phyloP scores from a whole-genome alignment of 306 rosid species.

The Carpinus viminea region DNA sequence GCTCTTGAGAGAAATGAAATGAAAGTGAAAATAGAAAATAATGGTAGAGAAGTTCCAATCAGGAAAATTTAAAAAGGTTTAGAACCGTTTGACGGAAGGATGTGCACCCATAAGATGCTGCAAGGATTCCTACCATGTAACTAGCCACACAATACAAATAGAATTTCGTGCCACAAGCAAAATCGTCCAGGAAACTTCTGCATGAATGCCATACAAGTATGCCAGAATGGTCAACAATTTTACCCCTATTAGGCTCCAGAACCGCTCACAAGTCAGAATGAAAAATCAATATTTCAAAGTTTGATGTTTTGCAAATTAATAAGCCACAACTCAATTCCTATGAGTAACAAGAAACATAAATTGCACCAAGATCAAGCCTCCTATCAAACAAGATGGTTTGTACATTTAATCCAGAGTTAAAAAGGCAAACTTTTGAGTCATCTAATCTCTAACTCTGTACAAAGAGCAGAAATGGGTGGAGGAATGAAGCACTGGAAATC shows the following conservation, averaged over 20 bases:
- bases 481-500: slow-evolving; percentile 46
- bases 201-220: background rate
- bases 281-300: background rate
- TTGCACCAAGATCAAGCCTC: background rate
- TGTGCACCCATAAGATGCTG: too few relatives aligned
- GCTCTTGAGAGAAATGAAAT: too few relatives aligned
- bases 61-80: too few relatives aligned
- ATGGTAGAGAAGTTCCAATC: too few relatives aligned
- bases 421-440: slow-evolving; percentile 33
- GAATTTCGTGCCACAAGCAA: background rate
- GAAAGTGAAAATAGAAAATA: too few relatives aligned
- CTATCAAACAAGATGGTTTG: slow-evolving; percentile 2
- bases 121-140: too few relatives aligned
- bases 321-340: background rate
- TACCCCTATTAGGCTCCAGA: background rate
- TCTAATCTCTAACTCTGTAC: slow-evolving; percentile 67
- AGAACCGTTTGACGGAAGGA: too few relatives aligned
- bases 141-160: background rate
- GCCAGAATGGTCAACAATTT: background rate
- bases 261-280: background rate
- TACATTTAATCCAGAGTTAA: slow-evolving; percentile 7
- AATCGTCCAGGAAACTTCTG: background rate
- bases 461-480: slow-evolving; percentile 46
- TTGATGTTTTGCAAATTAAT: background rate
- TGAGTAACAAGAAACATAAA: background rate